These are phyloP conservation scores for Ophiocytium majus DNA, from an alignment of 352 stramenopile genomes.

Conservation along the genomic window DNA sequence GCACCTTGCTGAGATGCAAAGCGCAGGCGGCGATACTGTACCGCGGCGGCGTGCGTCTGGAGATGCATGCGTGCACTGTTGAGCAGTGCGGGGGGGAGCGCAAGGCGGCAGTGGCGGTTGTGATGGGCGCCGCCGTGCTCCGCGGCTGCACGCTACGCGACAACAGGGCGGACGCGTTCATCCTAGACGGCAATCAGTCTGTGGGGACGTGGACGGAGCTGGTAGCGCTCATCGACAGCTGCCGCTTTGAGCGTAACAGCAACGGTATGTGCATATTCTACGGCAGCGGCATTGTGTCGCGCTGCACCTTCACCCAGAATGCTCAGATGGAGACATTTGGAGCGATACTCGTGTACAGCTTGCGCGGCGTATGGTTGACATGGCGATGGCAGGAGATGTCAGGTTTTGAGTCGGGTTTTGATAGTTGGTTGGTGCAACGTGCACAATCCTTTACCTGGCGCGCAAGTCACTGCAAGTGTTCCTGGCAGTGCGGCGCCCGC, in stretches of 20 bases:
- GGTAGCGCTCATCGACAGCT: neutral
- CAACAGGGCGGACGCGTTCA: neutral
- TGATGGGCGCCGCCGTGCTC: neutral
- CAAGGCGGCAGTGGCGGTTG: neutral
- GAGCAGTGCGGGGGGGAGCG: neutral
- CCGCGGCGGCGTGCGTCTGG: neutral
- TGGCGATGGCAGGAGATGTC: no score
- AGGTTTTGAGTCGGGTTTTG: no score
- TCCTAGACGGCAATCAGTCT: neutral
- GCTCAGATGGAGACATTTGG: no score
- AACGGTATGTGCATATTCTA: neutral
- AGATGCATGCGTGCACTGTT: neutral
- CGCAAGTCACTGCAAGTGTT: no score
- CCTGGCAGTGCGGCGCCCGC: no score
- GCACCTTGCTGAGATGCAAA: neutral
- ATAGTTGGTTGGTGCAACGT: no score
- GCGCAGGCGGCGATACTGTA: neutral
- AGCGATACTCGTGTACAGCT: no score
- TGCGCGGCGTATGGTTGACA: no score
- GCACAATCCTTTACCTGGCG: no score
- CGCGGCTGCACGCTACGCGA: neutral
- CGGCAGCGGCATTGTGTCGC: neutral
- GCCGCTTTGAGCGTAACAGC: neutral
- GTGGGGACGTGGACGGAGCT: neutral
- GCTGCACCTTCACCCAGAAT: neutral